Conservation (phyloP, 179 eudicot genomes). For the Pouteria campechiana region DNA sequence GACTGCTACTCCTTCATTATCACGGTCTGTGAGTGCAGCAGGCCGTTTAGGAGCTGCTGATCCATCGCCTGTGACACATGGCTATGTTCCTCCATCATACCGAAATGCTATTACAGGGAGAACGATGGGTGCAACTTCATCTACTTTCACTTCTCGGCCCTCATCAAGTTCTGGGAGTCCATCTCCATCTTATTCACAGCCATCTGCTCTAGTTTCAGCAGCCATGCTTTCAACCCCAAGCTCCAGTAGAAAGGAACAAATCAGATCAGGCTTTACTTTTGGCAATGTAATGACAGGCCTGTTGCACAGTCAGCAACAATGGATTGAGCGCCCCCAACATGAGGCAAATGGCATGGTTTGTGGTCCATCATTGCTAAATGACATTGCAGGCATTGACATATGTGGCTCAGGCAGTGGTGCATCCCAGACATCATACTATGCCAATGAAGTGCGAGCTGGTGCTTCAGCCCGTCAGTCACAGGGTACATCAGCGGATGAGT, state of each 20-base stretch:
- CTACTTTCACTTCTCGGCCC: slow-evolving; percentile 28
- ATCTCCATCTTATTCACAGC: slow-evolving; percentile 37
- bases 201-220: slow-evolving; percentile 16
- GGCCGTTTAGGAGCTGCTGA: slow-evolving; percentile 76
- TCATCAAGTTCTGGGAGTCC: slow-evolving; percentile 21
- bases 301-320: slow-evolving; percentile 23
- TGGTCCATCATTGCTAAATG: slow-evolving; percentile 25
- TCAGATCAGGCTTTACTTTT: slow-evolving; percentile 31
- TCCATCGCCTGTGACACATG: slow-evolving; percentile 31
- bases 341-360: slow-evolving; percentile 27
- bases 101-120: slow-evolving; percentile 64
- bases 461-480: slow-evolving; percentile 46
- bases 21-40: slow-evolving; percentile 71
- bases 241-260: slow-evolving; percentile 28
- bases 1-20: slow-evolving; percentile 32
- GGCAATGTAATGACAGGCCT: slow-evolving; percentile 30
- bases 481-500: slow-evolving; percentile 46
- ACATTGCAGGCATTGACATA: slow-evolving; percentile 23
- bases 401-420: slow-evolving; percentile 25
- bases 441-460: slow-evolving; percentile 29
- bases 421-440: slow-evolving; percentile 24
- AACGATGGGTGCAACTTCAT: slow-evolving; percentile 20
- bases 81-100: slow-evolving; percentile 53
- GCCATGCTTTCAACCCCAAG: slow-evolving; percentile 24
- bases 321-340: slow-evolving; percentile 43